Evolutionary conservation across 1,284 basidiomycete species (phyloP).

Genomic region (Pyrrhoderma noxium): DNA sequence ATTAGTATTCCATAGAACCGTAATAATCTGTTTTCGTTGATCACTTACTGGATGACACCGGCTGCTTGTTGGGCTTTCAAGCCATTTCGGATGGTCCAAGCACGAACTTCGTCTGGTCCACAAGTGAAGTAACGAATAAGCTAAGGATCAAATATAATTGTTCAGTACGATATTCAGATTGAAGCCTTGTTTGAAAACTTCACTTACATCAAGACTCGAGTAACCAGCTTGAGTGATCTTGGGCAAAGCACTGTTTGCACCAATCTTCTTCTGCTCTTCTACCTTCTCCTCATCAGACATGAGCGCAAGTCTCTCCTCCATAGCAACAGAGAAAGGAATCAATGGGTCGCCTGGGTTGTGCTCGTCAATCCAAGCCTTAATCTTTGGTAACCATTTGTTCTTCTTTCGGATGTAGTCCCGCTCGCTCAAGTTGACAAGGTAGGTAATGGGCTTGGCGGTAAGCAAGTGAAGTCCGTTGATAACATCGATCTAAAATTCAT

Average conservation of each 20-base stretch:
- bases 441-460: constrained; percentile 96
- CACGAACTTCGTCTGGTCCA: constrained; percentile 93
- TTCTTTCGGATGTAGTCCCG: constrained; percentile 95
- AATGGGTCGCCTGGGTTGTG: constrained; percentile 95
- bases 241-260: constrained; percentile 66
- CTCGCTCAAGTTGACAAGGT: constrained; percentile 97
- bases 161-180: too few species aligned
- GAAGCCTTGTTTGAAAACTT: constrained; percentile 1
- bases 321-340: constrained; percentile 95
- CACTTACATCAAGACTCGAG: constrained; percentile 66
- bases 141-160: constrained; percentile 27
- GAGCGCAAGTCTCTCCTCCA: constrained; percentile 84
- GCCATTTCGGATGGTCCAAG: constrained; percentile 94
- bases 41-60: constrained; percentile 91
- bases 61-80: constrained; percentile 96
- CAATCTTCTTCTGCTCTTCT: constrained; percentile 70
- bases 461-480: constrained; percentile 90
- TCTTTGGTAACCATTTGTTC: constrained; percentile 99
- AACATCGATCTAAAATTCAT: constrained; percentile 72
- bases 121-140: constrained; percentile 97
- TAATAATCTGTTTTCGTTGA: background rate
- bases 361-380: constrained; percentile 97
- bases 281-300: constrained; percentile 68
- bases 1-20: too few species aligned
- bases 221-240: constrained; percentile 95